Base-by-base conservation (phyloP, 169 alveolate species). In the Ichthyophthirius multifiliis region DNA sequence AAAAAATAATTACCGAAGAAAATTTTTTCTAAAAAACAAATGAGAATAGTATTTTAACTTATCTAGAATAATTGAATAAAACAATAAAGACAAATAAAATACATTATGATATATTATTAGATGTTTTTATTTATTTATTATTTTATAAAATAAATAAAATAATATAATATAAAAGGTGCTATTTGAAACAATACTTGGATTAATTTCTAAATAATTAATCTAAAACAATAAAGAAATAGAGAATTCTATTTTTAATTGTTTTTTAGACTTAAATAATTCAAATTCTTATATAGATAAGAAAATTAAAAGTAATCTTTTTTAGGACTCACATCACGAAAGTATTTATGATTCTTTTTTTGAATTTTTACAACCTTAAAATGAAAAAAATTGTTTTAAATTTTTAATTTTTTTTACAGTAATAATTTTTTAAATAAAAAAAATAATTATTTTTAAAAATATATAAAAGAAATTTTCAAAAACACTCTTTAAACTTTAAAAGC, bases 221-320 rank as follows among this genome's bases (percentile, higher is more conserved):
- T 37, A 2, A 34, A 44, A 23, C 10, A 67, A 16, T 10, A 67
- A 20, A 67, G 55, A 41, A 67, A 37, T 37, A 34, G 55, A 39
- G 30, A 16, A 20, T n/a, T 16, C n/a, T 9, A n/a, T 67, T 16
- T 67, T 37, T 37, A 35, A 32, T 15, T 67, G 62, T 41, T 67
- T 67, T 4, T 67, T 13, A n/a, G 48, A 35, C 34, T 37, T 67
- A 13, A 34, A 41, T 20, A 67, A 67, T 18, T 67, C 77, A 35
- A 67, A 67, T 37, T 67, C 64, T 9, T 67, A 37, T 9, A 62
- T 67, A 9, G 77, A 67, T 39, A 67, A 67, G n/a, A 67, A 67
- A 67, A 30, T 34, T 7, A 67, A 67, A 20, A 32, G 39, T 4
- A 67, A 41, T 15, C n/a, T 67, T 1, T 67, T 67, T 20, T 39